Conservation (phyloP, 441 rosid species). For the Melastoma candidum region DNA sequence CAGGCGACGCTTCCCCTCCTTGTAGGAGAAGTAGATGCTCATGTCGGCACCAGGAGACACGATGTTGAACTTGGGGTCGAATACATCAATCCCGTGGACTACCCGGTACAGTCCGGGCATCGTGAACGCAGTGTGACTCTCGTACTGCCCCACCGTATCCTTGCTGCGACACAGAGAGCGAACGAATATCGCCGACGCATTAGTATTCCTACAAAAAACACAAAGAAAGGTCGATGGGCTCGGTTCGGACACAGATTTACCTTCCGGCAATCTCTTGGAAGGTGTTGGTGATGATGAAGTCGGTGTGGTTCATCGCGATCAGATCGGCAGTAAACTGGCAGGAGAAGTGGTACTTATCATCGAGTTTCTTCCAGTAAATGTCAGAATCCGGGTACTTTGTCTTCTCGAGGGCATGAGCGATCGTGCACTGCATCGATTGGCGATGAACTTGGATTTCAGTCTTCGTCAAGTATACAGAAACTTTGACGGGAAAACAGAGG, state of each 20-base stretch:
- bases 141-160: constrained; percentile 92
- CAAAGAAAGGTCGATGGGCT: background rate
- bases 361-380: constrained; percentile 88
- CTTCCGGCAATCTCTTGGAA: constrained; percentile 99
- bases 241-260: constrained; percentile 20
- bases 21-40: constrained; percentile 77
- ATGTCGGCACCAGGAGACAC: constrained; percentile 95
- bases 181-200: background rate
- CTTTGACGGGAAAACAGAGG: no score
- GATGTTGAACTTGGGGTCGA: constrained; percentile 94
- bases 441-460: background rate
- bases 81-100: constrained; percentile 87
- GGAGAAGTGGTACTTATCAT: constrained; percentile 90
- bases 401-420: constrained; percentile 95
- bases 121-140: constrained; percentile 94
- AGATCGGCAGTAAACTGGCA: constrained; percentile 96
- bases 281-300: constrained; percentile 94
- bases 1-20: constrained; percentile 55
- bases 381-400: constrained; percentile 93
- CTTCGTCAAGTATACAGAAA: no score
- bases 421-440: constrained; percentile 57
- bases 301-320: constrained; percentile 90
- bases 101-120: constrained; percentile 92
- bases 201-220: background rate
- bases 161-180: constrained; percentile 41